A percentile compares a stretch with the other conserved stretches of the same genome.
Conservation (phyloP, 2,329 filamentous ascomycete genomes). For the Penicillium sp. region DNA sequence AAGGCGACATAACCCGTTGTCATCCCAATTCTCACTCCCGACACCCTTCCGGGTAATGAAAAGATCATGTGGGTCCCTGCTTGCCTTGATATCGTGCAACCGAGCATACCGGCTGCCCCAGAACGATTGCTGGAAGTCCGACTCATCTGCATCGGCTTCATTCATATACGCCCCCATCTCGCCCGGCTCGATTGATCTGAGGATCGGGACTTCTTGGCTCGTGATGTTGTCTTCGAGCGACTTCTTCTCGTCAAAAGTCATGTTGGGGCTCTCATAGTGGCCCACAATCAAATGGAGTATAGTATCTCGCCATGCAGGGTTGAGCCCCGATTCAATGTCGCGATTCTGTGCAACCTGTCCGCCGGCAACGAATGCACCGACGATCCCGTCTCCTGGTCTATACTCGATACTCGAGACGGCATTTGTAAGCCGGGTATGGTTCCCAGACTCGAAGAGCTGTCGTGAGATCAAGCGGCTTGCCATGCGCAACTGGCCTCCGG, state of each 20-base stretch:
- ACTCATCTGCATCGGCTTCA: slow-evolving; percentile 40
- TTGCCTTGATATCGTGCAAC: slow-evolving; percentile 18
- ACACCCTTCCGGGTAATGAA: slow-evolving; percentile 29
- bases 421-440: neutral
- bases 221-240: slow-evolving; percentile 37
- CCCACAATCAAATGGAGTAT: slow-evolving; percentile 19
- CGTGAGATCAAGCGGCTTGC: neutral
- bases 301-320: slow-evolving; percentile 13
- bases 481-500: neutral
- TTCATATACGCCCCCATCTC: slow-evolving; percentile 35
- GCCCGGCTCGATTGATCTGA: slow-evolving; percentile 4
- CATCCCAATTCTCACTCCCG: slow-evolving; percentile 28
- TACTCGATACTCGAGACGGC: neutral
- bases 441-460: neutral
- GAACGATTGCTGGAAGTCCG: slow-evolving; percentile 40
- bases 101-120: slow-evolving; percentile 24
- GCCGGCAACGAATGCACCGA: slow-evolving; percentile 27
- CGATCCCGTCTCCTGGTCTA: slow-evolving; percentile 5
- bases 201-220: slow-evolving; percentile 20
- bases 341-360: slow-evolving; percentile 33
- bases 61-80: slow-evolving; percentile 17
- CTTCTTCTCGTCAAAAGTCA: slow-evolving; percentile 17
- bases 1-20: neutral
- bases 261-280: neutral
- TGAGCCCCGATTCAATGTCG: slow-evolving; percentile 33